phyloP scores from a whole-genome alignment of 2,329 filamentous ascomycete genomes.

The Trichophyton schoenleinii region DNA sequence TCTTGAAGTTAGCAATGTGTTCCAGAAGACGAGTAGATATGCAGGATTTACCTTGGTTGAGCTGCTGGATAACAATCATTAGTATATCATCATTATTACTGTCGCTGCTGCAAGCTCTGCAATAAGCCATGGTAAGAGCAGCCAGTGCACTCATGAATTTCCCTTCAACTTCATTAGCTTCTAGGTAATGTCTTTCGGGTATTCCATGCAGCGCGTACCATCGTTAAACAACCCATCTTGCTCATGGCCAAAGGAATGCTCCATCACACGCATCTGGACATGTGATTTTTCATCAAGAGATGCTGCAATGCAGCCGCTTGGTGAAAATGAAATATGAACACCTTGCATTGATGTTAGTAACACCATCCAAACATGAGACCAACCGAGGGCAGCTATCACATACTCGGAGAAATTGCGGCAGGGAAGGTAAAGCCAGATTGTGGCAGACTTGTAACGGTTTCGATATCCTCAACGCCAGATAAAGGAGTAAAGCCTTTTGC shows the following conservation, averaged over 20 bases:
- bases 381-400: background rate
- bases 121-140: constrained; percentile 44
- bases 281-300: constrained; percentile 29
- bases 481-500: constrained; percentile 59
- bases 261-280: constrained; percentile 27
- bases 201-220: constrained; percentile 18
- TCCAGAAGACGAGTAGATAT: background rate
- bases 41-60: constrained; percentile 22
- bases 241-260: constrained; percentile 29
- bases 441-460: constrained; percentile 55
- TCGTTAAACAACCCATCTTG: constrained; percentile 26
- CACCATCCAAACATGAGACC: background rate
- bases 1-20: background rate
- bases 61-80: constrained; percentile 47
- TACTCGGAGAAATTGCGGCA: constrained; percentile 49
- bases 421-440: constrained; percentile 68
- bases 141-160: constrained; percentile 45
- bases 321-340: constrained; percentile 32
- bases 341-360: constrained; percentile 15
- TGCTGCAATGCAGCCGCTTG: constrained; percentile 31
- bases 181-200: background rate
- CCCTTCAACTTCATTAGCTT: constrained; percentile 15
- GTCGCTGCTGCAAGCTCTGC: constrained; percentile 36
- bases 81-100: constrained; percentile 58
- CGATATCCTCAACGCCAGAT: constrained; percentile 50